Percentiles rank a stretch among this genome's conserved stretches.
These are phyloP conservation scores for Oropetium thomaeum DNA, from an alignment of 176 grass and related monocot genomes.

Conservation along the genomic window DNA sequence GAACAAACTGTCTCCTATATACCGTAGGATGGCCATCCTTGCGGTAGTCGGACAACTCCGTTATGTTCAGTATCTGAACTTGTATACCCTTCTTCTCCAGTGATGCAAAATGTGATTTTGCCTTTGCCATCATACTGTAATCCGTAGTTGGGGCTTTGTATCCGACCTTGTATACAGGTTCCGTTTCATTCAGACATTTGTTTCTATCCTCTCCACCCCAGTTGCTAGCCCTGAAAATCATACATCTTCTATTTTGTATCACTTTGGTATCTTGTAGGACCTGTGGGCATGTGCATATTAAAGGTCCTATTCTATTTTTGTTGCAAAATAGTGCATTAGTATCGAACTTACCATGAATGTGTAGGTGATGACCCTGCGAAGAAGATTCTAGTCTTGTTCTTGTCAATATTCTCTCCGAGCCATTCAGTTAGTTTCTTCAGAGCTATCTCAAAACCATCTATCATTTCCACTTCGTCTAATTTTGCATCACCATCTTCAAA, in stretches of 20 bases:
- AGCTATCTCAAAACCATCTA: slow-evolving; percentile 64
- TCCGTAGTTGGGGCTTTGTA: slow-evolving; percentile 50
- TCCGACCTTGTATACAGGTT: slow-evolving; percentile 35
- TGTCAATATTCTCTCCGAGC: slow-evolving; percentile 49
- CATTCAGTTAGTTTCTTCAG: slow-evolving; percentile 64
- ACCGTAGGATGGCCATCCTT: slow-evolving; percentile 70
- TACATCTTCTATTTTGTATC: background rate
- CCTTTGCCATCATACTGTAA: slow-evolving; percentile 53
- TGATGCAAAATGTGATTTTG: slow-evolving; percentile 16
- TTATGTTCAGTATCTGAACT: slow-evolving; percentile 61
- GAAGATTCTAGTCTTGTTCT: slow-evolving; percentile 60
- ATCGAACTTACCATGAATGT: slow-evolving; percentile 57
- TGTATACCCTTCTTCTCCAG: slow-evolving; percentile 44
- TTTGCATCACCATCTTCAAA: slow-evolving; percentile 59
- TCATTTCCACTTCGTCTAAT: slow-evolving; percentile 70
- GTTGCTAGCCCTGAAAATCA: slow-evolving; percentile 44
- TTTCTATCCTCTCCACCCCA: slow-evolving; percentile 47
- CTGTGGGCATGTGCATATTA: background rate
- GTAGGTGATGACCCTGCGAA: slow-evolving; percentile 83
- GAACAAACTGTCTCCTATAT: slow-evolving; percentile 37
- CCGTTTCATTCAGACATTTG: slow-evolving; percentile 51
- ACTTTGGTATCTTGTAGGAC: background rate
- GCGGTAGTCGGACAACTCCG: slow-evolving; percentile 62
- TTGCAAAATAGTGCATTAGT: background rate
- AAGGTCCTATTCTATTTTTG: background rate